Evolutionary conservation across 2,329 filamentous ascomycete species (phyloP).

Genomic region (Albophoma yamanashiensis): DNA sequence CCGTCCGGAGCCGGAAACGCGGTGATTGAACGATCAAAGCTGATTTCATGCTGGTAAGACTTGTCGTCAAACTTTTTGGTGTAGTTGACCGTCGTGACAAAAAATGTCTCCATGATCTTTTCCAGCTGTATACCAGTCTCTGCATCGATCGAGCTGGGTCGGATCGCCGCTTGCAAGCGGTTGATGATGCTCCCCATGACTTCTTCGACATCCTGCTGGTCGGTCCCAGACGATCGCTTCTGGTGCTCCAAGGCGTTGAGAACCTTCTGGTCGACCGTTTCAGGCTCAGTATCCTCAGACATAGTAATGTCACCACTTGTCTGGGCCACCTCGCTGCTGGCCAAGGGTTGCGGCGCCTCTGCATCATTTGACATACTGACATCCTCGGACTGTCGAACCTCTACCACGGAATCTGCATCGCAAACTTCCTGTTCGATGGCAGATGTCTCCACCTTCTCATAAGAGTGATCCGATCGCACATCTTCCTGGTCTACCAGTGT

Average conservation of each 20-base stretch:
- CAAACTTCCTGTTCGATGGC: conserved; percentile 10
- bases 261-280: conserved; percentile 35
- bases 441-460: conserved; percentile 19
- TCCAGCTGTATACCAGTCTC: conserved; percentile 69
- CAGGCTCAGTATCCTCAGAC: conserved; percentile 18
- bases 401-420: conserved; percentile 5
- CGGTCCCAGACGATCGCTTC: conserved; percentile 37
- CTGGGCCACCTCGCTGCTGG: not conserved
- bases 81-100: conserved; percentile 50
- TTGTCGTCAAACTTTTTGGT: conserved; percentile 39
- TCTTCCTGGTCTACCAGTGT: conserved; percentile 38
- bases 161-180: conserved; percentile 81
- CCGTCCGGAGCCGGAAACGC: conserved; percentile 43
- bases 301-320: conserved; percentile 15
- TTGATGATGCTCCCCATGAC: conserved; percentile 90
- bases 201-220: conserved; percentile 93
- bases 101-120: conserved; percentile 61
- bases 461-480: conserved; percentile 22
- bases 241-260: conserved; percentile 33
- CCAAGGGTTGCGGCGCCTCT: not conserved
- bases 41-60: conserved; percentile 30
- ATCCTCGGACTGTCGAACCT: conserved; percentile 1
- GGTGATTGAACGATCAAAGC: conserved; percentile 52
- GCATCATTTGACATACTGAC: conserved; percentile 1
- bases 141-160: conserved; percentile 50